Evolutionary conservation across 768 basidiomycete genomes (phyloP).

Genomic region (Lactifluus hygrophoroides): DNA sequence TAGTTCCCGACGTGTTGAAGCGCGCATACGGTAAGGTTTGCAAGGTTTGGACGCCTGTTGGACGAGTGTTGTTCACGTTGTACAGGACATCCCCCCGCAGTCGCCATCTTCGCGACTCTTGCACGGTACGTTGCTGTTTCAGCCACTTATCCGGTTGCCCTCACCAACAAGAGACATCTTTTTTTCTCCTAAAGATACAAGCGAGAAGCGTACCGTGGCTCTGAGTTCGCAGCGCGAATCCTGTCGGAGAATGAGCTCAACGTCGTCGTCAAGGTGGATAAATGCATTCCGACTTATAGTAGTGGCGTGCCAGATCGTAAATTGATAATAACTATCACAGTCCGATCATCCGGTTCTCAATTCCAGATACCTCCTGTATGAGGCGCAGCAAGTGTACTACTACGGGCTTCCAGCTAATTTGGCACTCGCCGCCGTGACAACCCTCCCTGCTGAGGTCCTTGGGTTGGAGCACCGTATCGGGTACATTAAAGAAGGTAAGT

Average conservation of each 20-base stretch:
- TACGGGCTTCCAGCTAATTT: constrained; percentile 48
- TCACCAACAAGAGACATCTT: neutral
- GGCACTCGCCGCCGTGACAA: constrained; percentile 56
- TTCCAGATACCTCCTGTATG: constrained; percentile 58
- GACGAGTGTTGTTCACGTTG: neutral
- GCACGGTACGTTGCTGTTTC: constrained; percentile 33
- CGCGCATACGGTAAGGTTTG: constrained; percentile 40
- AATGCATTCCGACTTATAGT: neutral
- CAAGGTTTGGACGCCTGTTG: neutral
- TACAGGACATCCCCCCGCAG: constrained; percentile 50
- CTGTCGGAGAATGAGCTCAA: constrained; percentile 47
- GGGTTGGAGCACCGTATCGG: constrained; percentile 68
- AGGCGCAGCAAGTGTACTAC: constrained; percentile 62
- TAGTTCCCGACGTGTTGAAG: constrained; percentile 79
- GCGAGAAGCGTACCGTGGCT: constrained; percentile 54
- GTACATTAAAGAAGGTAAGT: constrained; percentile 48
- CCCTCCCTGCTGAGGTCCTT: constrained; percentile 51
- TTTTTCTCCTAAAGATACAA: constrained; percentile 31
- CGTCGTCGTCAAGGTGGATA: constrained; percentile 51
- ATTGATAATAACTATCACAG: constrained; percentile 7
- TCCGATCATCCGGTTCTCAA: constrained; percentile 48
- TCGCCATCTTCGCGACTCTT: constrained; percentile 76
- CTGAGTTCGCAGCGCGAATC: constrained; percentile 56
- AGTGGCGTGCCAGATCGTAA: neutral
- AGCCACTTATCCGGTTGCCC: constrained; percentile 2